A percentile compares a stretch with the other conserved stretches of the same genome.
These are phyloP conservation scores for Aspergillus sojae DNA, from an alignment of 2,329 filamentous ascomycete species.

Conservation along the genomic window DNA sequence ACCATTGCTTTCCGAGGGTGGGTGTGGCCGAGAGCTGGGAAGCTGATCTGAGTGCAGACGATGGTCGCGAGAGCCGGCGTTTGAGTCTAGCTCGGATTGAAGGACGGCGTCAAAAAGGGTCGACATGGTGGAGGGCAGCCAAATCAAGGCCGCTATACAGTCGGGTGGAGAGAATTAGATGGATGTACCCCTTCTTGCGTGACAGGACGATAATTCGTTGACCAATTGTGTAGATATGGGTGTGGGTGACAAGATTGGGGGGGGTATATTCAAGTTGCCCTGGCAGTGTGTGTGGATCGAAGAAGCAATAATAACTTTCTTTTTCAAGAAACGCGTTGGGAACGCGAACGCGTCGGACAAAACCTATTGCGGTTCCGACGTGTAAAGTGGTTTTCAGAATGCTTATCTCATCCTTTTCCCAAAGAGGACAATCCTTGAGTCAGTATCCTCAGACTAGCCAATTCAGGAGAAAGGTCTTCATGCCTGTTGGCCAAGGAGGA, in stretches of 20 bases:
- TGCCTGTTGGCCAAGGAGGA: constrained; percentile 12
- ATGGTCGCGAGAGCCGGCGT: constrained; percentile 32
- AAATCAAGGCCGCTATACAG: constrained; percentile 23
- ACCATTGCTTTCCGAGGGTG: constrained; percentile 53
- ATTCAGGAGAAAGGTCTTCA: constrained; percentile 18
- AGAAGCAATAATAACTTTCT: not conserved
- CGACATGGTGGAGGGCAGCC: constrained; percentile 39
- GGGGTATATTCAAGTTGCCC: not conserved
- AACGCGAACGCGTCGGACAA: constrained; percentile 24
- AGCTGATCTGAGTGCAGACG: constrained; percentile 42
- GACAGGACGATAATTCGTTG: not conserved
- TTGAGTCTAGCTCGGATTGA: constrained; percentile 45
- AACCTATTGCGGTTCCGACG: constrained; percentile 26
- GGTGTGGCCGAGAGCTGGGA: constrained; percentile 59
- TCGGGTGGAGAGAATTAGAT: not conserved
- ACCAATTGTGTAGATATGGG: constrained; percentile 6
- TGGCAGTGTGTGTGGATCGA: not conserved
- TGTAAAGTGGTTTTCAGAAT: constrained; percentile 37
- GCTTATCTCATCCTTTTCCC: constrained; percentile 1
- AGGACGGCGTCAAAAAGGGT: constrained; percentile 46
- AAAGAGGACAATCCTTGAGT: not conserved
- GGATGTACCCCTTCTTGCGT: not conserved
- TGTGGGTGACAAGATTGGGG: not conserved
- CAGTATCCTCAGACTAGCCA: constrained; percentile 7
- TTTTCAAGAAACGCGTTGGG: constrained; percentile 18